Evolutionary conservation across 2,329 filamentous ascomycete species (phyloP).

Genomic region (Shiraia sp.): DNA sequence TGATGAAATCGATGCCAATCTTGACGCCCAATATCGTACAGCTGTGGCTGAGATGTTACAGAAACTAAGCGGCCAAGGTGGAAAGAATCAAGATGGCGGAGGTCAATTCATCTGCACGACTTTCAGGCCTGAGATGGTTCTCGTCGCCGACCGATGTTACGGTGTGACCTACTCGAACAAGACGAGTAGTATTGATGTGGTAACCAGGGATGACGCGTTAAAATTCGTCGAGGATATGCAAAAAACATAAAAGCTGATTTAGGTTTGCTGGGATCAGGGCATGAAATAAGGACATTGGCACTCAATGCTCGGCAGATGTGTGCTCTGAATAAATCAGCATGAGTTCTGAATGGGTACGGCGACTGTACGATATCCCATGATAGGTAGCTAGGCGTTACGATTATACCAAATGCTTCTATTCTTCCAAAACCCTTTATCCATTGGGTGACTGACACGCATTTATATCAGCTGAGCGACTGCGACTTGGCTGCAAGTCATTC

Average conservation of each 20-base stretch:
- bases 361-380: too few species aligned
- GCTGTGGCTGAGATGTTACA: constrained; percentile 89
- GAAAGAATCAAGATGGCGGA: constrained; percentile 50
- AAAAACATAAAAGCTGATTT: constrained; percentile 26
- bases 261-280: too few species aligned
- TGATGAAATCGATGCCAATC: constrained; percentile 97
- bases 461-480: too few species aligned
- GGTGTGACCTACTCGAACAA: constrained; percentile 91
- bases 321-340: too few species aligned
- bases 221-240: constrained; percentile 91
- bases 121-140: constrained; percentile 94
- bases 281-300: too few species aligned
- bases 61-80: constrained; percentile 49
- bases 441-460: too few species aligned
- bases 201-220: constrained; percentile 82
- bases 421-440: too few species aligned
- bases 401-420: too few species aligned
- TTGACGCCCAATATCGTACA: constrained; percentile 96
- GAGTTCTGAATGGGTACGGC: too few species aligned
- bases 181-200: constrained; percentile 91
- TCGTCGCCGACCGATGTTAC: constrained; percentile 96
- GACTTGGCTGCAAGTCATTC: too few species aligned
- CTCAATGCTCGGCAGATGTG: too few species aligned
- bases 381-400: too few species aligned
- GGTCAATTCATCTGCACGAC: constrained; percentile 98